A percentile compares a stretch with the other conserved stretches of the same genome.
Conservation (phyloP, 768 basidiomycete species). For the Lactarius deliciosus region DNA sequence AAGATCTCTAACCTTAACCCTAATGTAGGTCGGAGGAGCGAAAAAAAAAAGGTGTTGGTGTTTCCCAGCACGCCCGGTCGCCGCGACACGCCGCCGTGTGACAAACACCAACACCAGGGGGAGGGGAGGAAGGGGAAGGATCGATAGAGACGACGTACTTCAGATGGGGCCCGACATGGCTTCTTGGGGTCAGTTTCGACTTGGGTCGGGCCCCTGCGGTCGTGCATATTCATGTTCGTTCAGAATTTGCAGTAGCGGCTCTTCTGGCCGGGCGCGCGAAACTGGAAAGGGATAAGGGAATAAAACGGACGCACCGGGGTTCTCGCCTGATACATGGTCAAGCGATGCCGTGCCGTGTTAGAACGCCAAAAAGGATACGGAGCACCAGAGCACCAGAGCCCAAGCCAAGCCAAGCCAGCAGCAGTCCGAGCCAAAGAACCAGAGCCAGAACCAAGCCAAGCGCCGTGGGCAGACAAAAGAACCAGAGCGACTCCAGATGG, state of each 20-base stretch:
- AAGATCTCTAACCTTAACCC: constrained; percentile 25
- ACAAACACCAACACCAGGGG: background rate
- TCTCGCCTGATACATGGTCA: background rate
- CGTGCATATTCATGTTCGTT: background rate
- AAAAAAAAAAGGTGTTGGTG: constrained; percentile 7
- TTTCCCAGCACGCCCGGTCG: background rate
- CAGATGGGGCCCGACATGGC: background rate
- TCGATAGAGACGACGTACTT: constrained; percentile 4
- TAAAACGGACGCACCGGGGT: background rate
- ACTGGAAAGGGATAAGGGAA: background rate
- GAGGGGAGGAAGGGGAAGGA: constrained; percentile 6
- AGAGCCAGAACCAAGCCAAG: constrained; percentile 12
- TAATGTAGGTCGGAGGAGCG: background rate
- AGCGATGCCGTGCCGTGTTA: background rate
- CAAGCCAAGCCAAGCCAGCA: constrained; percentile 1
- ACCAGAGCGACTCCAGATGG: constrained; percentile 4
- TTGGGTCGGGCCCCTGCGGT: background rate
- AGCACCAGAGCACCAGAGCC: background rate
- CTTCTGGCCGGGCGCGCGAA: background rate
- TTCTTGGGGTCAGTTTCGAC: background rate
- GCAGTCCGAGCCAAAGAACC: background rate
- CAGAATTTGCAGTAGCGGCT: background rate
- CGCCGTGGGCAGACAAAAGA: constrained; percentile 11
- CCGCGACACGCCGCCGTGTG: constrained; percentile 6
- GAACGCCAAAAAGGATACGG: background rate